Percentiles rank a stretch among this genome's conserved stretches.
Conservation (phyloP, 805 yeast species). For the Myxozyma melibiosi region DNA sequence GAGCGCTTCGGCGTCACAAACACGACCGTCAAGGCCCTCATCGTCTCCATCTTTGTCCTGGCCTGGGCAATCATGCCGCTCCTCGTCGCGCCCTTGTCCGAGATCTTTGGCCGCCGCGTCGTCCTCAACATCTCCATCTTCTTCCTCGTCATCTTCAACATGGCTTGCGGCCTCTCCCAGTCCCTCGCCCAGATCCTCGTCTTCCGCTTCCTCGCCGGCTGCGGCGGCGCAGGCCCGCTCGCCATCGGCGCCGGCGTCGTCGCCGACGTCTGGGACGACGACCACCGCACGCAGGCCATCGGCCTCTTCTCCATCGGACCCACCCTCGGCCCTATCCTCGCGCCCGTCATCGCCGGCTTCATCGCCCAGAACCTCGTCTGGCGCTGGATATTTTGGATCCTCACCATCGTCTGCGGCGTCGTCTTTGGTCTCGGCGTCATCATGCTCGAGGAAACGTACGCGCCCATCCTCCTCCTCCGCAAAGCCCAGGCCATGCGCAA, state of each 20-base stretch:
- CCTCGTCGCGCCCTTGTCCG: slow-evolving; percentile 84
- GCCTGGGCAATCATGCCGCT: slow-evolving; percentile 94
- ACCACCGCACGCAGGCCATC: slow-evolving; percentile 51
- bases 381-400: slow-evolving; percentile 59
- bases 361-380: slow-evolving; percentile 52
- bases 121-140: slow-evolving; percentile 45
- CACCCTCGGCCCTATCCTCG: slow-evolving; percentile 66
- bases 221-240: slow-evolving; percentile 68
- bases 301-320: slow-evolving; percentile 44
- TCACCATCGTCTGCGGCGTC: slow-evolving; percentile 17
- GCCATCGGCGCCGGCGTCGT: slow-evolving; percentile 71
- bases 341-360: slow-evolving; percentile 59
- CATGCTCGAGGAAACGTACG: slow-evolving; percentile 62
- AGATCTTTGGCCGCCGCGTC: slow-evolving; percentile 68
- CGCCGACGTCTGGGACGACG: slow-evolving; percentile 59
- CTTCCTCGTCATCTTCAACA: slow-evolving; percentile 47
- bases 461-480: slow-evolving; percentile 54
- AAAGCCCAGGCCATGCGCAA: slow-evolving; percentile 48
- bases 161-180: slow-evolving; percentile 64
- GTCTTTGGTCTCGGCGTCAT: slow-evolving; percentile 38
- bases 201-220: slow-evolving; percentile 64
- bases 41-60: slow-evolving; percentile 63
- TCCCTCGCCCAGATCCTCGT: slow-evolving; percentile 58
- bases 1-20: slow-evolving; percentile 49
- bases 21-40: slow-evolving; percentile 38